Evolutionary conservation across 2,329 filamentous ascomycete species (phyloP).

Genomic region (Nemania serpens): DNA sequence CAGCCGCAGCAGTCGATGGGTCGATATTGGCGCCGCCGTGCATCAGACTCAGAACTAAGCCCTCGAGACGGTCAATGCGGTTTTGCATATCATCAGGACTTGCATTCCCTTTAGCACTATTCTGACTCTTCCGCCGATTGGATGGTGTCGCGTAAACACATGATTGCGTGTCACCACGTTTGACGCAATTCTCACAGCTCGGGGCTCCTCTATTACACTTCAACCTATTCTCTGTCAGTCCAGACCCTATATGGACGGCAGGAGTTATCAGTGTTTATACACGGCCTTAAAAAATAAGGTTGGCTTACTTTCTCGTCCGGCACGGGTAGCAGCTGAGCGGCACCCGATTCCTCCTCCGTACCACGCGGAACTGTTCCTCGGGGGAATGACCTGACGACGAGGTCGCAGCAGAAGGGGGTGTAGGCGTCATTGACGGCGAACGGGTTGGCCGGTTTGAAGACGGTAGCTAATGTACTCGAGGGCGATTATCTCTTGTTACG

Average conservation of each 20-base stretch:
- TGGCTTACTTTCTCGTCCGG: conserved; percentile 81
- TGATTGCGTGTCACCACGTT: conserved; percentile 77
- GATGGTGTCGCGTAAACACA: conserved; percentile 82
- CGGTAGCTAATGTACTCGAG: conserved; percentile 13
- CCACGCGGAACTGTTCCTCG: conserved; percentile 83
- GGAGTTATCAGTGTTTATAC: conserved; percentile 25
- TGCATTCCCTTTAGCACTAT: conserved; percentile 54
- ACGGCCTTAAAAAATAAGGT: conserved; percentile 16
- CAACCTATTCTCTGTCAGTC: conserved; percentile 44
- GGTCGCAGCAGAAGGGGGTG: conserved; percentile 76
- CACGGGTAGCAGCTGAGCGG: conserved; percentile 92
- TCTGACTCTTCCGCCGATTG: conserved; percentile 74
- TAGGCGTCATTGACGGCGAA: conserved; percentile 66
- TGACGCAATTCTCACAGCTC: conserved; percentile 87
- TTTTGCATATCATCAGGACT: conserved; percentile 97
- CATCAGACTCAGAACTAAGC: conserved; percentile 90
- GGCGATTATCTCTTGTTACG: conserved; percentile 24
- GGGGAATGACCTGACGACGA: conserved; percentile 79
- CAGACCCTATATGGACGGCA: conserved; percentile 22
- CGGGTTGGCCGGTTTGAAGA: neutral
- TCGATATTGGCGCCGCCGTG: conserved; percentile 72
- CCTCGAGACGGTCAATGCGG: conserved; percentile 92
- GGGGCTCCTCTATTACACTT: conserved; percentile 93
- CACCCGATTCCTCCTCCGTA: conserved; percentile 89
- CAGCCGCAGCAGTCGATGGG: conserved; percentile 42